Base-by-base conservation (phyloP, 2,329 filamentous ascomycete species). In the Ophiostoma piceae region DNA sequence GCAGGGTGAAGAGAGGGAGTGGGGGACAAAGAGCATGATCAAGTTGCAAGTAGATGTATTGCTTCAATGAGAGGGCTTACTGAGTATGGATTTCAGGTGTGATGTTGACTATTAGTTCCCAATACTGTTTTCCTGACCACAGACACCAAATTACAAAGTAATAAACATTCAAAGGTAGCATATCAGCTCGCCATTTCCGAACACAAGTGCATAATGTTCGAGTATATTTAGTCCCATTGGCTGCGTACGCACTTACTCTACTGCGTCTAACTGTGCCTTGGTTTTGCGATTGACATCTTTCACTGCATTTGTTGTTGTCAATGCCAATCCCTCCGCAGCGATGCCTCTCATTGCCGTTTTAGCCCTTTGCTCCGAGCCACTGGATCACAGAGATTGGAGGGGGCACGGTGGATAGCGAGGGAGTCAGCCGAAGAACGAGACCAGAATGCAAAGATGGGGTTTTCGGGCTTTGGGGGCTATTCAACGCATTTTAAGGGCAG, bases 331-430 rank as follows among this genome's bases (percentile, higher is more conserved):
- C 39, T 57, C 47, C 67, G 26, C 60, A n/a, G 32, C 60, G 16
- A 39, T 41, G 64, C 64, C 37, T 66, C 37, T 41, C 64, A 41
- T 66, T 66, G 37, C 64, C 64, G n/a, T 9, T 60, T 66, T 29
- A 22, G 26, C 47, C 43, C 35, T 62, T 57, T 39, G 29, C 69
- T 60, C 62, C 51, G 29, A 43, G 57, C 41, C 51, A 32, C 57
- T 68, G 54, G 66, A 43, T 43, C 35, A 54, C 43, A 60, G 62
- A 71, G 39, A 71, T 71, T 60, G 35, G 69, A 71, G 67, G 69
- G 67, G 69, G 26, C 35, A 19, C 26, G 47, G 67, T 68, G 69
- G 67, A 32, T 22, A 29, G 54, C 47, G n/a, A 62, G 69, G n/a
- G 12, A 67, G 65, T 39, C 54, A 62, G 51, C 39, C 37, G 54